Evolutionary conservation across 371 early-diverging fungal genomes (phyloP).

Genomic region (Mortierella sp.): DNA sequence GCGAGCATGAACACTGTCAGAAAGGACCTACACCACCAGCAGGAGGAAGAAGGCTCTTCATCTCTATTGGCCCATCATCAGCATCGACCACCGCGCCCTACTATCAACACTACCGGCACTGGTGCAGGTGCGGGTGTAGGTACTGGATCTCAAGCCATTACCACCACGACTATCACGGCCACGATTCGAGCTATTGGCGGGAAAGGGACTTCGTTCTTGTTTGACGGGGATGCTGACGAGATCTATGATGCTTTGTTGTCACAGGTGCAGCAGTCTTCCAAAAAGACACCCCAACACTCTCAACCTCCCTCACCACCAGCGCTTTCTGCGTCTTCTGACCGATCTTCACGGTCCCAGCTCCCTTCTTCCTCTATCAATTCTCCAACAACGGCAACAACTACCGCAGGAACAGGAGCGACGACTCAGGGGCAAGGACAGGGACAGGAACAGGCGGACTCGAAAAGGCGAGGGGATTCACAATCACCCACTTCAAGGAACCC

Average conservation of each 20-base stretch:
- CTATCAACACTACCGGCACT: too few species aligned
- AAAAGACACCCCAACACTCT: neutral
- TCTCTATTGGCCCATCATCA: too few species aligned
- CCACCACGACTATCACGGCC: conserved; percentile 35
- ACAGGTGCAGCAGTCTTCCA: neutral
- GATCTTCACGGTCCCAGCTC: neutral
- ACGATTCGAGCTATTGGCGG: conserved; percentile 31
- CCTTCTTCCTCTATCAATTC: neutral
- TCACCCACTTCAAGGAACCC: conserved; percentile 19
- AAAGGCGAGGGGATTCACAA: neutral
- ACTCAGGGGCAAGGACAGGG: neutral
- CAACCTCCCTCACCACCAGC: neutral
- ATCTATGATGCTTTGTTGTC: neutral
- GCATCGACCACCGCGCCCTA: conserved; percentile 5
- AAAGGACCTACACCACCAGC: too few species aligned
- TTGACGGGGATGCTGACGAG: conserved; percentile 22
- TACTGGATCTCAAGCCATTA: neutral
- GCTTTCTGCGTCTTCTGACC: neutral
- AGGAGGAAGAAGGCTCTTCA: too few species aligned
- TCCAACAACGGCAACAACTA: neutral
- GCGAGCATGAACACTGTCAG: conserved; percentile 19
- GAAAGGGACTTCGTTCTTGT: conserved; percentile 18
- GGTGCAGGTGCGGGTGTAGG: too few species aligned
- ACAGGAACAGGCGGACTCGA: neutral
- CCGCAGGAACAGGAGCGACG: neutral